phyloP scores from a whole-genome alignment of 805 yeast genomes.

The Wickerhamiella parazyma region DNA sequence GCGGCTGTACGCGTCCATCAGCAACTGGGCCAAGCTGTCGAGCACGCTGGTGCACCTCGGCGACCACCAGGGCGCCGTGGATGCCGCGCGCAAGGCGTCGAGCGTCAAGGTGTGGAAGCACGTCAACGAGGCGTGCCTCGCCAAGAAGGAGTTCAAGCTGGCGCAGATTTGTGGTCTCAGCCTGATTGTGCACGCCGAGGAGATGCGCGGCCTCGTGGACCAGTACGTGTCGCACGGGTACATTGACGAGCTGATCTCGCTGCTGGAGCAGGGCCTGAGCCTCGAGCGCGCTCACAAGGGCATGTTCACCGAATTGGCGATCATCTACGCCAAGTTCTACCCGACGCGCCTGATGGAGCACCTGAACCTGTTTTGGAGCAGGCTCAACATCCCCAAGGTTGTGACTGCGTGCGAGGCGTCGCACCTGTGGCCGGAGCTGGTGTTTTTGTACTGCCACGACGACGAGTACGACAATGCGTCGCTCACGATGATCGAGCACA shows the following conservation, averaged over 20 bases:
- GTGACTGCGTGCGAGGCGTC: constrained; percentile 86
- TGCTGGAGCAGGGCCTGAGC: constrained; percentile 91
- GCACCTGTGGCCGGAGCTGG: constrained; percentile 91
- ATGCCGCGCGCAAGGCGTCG: constrained; percentile 96
- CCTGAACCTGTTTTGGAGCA: constrained; percentile 93
- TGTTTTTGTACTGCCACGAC: constrained; percentile 92
- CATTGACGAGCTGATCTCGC: constrained; percentile 78
- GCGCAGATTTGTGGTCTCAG: constrained; percentile 99
- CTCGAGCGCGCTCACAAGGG: constrained; percentile 99
- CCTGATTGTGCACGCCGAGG: constrained; percentile 94
- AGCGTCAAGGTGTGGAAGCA: constrained; percentile 92
- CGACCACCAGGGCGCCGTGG: constrained; percentile 94
- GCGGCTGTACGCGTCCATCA: constrained; percentile 66
- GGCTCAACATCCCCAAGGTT: constrained; percentile 94
- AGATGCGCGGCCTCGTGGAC: constrained; percentile 73
- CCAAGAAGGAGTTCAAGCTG: constrained; percentile 82
- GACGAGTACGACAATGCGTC: constrained; percentile 99
- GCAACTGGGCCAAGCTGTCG: constrained; percentile 91
- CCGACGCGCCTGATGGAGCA: constrained; percentile 92
- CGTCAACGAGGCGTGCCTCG: constrained; percentile 93
- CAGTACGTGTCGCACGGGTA: constrained; percentile 84
- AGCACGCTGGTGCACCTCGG: constrained; percentile 86
- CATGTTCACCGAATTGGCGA: constrained; percentile 93
- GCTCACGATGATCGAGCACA: constrained; percentile 86
- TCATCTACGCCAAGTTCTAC: constrained; percentile 76